phyloP scores from a whole-genome alignment of 2,329 filamentous ascomycete species.

The Emergomyces africanus region DNA sequence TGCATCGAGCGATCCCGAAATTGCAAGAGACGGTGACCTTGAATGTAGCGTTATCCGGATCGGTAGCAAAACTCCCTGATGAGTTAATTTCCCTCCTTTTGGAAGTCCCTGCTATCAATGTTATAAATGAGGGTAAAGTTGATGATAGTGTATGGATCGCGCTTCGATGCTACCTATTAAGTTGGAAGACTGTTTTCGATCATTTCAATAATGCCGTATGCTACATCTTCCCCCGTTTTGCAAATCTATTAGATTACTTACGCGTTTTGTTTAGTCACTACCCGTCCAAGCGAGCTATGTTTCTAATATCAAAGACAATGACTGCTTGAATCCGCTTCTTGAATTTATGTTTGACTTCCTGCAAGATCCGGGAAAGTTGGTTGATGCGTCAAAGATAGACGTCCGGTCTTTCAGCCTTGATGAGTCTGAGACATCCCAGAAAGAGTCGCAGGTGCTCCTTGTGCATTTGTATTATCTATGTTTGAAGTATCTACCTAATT shows the following conservation, averaged over 20 bases:
- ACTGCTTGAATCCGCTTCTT: constrained; percentile 56
- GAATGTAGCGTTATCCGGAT: constrained; percentile 46
- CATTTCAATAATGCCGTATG: constrained; percentile 57
- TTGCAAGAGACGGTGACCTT: constrained; percentile 72
- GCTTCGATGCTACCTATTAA: constrained; percentile 69
- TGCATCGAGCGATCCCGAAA: constrained; percentile 67
- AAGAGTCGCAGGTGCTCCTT: constrained; percentile 69
- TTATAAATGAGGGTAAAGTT: constrained; percentile 52
- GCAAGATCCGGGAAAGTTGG: constrained; percentile 59
- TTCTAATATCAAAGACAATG: constrained; percentile 61
- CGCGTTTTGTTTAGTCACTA: constrained; percentile 42
- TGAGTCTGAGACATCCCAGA: constrained; percentile 53
- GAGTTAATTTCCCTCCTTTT: constrained; percentile 74
- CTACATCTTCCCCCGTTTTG: neutral
- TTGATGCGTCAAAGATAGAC: constrained; percentile 59
- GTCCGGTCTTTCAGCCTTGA: constrained; percentile 48
- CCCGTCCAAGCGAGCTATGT: constrained; percentile 73
- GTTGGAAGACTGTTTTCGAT: constrained; percentile 84
- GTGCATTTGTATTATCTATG: constrained; percentile 76
- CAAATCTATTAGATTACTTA: neutral
- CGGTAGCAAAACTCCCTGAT: constrained; percentile 58
- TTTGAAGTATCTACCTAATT: constrained; percentile 61
- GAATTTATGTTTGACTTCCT: constrained; percentile 75
- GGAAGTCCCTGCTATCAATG: constrained; percentile 60
- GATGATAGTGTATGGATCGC: constrained; percentile 52